phyloP scores from a whole-genome alignment of 139 green algal genomes.

The Volvox africanus region DNA sequence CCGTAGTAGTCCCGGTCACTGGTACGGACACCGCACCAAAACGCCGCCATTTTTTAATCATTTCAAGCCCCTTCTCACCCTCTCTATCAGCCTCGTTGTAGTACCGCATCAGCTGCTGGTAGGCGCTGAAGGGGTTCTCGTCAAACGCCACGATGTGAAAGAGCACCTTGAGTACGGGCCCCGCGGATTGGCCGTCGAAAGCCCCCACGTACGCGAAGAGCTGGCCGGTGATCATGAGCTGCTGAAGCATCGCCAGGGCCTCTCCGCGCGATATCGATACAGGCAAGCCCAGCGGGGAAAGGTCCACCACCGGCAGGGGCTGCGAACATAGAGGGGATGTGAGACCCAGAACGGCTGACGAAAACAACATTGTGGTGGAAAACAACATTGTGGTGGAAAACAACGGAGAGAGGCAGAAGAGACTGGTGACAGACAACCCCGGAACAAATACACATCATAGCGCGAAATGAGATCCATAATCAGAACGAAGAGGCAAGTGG shows the following conservation, averaged over 20 bases:
- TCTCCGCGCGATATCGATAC: not conserved
- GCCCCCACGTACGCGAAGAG: not conserved
- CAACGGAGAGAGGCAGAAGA: too few species aligned
- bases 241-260: not conserved
- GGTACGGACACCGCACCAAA: too few species aligned
- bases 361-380: too few species aligned
- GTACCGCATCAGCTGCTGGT: not conserved
- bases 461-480: too few species aligned
- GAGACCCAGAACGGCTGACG: too few species aligned
- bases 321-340: not conserved
- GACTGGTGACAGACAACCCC: too few species aligned
- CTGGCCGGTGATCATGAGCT: conserved; percentile 1
- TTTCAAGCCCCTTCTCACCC: not conserved
- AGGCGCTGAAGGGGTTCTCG: not conserved
- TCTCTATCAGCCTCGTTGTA: not conserved
- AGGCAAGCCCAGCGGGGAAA: conserved; percentile 1
- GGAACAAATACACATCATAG: too few species aligned
- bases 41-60: too few species aligned
- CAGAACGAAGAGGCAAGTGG: too few species aligned
- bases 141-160: conserved; percentile 2
- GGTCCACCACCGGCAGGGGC: not conserved
- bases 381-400: too few species aligned
- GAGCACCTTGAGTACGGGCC: conserved; percentile 13
- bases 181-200: not conserved
- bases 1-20: not conserved